A percentile compares a stretch with the other conserved stretches of the same genome.
Evolutionary conservation across 176 grass and related monocot species (phyloP).

Genomic region (Olyra latifolia): DNA sequence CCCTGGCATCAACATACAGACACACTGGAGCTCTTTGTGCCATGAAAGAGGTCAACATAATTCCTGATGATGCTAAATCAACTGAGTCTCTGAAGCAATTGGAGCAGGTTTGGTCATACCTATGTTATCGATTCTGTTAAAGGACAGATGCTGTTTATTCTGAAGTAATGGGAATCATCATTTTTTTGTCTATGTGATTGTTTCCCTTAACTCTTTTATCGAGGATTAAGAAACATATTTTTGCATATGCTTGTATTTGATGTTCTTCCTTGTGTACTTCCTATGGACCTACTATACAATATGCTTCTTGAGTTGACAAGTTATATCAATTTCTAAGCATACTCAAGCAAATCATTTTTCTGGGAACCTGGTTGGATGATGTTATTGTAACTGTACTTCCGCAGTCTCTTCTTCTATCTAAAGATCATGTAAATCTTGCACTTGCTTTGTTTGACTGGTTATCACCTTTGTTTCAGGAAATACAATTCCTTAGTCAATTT

Average conservation of each 20-base stretch:
- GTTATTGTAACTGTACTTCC: background rate
- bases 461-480: conserved; percentile 70
- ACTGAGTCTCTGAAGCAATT: conserved; percentile 83
- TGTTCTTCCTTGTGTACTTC: background rate
- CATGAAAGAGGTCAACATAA: conserved; percentile 98
- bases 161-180: background rate
- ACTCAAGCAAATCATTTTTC: background rate
- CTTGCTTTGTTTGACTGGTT: conserved; percentile 33
- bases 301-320: background rate
- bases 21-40: conserved; percentile 95
- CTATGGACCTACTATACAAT: background rate
- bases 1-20: conserved; percentile 39
- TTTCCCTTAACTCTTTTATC: background rate
- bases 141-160: conserved; percentile 20
- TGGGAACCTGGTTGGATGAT: background rate
- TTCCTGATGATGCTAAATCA: conserved; percentile 92
- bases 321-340: background rate
- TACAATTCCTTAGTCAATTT: conserved; percentile 97
- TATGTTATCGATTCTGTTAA: background rate
- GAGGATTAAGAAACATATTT: conserved; percentile 3
- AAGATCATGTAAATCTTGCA: conserved; percentile 16
- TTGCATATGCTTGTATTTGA: background rate
- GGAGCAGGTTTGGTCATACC: conserved; percentile 61
- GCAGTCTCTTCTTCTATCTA: conserved; percentile 27
- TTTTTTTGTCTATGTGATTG: conserved; percentile 1